Evolutionary conservation across 495 filamentous ascomycete species (phyloP).

Genomic region (Lasiosphaeris hirsuta): DNA sequence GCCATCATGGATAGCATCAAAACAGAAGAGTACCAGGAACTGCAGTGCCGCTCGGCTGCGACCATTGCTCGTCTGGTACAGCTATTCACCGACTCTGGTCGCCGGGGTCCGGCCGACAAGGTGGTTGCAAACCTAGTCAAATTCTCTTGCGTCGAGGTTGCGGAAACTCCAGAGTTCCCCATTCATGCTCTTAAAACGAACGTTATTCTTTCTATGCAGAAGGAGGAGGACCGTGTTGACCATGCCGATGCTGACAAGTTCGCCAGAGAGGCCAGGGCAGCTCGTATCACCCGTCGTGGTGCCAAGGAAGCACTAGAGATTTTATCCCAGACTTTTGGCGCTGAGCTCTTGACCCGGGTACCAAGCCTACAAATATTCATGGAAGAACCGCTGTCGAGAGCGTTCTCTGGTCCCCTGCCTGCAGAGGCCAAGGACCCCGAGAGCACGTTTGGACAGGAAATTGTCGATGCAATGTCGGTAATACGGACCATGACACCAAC

Average conservation of each 20-base stretch:
- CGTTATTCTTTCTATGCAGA: conserved; percentile 84
- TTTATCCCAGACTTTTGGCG: conserved; percentile 71
- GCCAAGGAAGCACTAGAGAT: conserved; percentile 95
- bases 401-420: conserved; percentile 71
- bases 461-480: conserved; percentile 90
- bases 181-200: conserved; percentile 69
- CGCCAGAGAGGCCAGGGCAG: conserved; percentile 78
- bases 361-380: conserved; percentile 78
- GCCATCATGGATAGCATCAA: conserved; percentile 98
- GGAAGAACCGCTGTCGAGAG: conserved; percentile 69
- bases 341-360: conserved; percentile 69
- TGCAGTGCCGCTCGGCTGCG: conserved; percentile 82
- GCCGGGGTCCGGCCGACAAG: conserved; percentile 82
- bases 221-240: conserved; percentile 94
- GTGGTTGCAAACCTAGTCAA: conserved; percentile 91
- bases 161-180: conserved; percentile 92
- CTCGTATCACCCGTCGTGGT: conserved; percentile 83
- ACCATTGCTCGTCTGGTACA: conserved; percentile 82
- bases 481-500: conserved; percentile 86
- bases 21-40: conserved; percentile 83
- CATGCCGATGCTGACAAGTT: conserved; percentile 85
- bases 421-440: conserved; percentile 64
- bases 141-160: conserved; percentile 94
- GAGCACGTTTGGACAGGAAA: conserved; percentile 75
- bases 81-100: conserved; percentile 71